Evolutionary conservation across 2,329 filamentous ascomycete genomes (phyloP).

Genomic region (Phialophora expanda): DNA sequence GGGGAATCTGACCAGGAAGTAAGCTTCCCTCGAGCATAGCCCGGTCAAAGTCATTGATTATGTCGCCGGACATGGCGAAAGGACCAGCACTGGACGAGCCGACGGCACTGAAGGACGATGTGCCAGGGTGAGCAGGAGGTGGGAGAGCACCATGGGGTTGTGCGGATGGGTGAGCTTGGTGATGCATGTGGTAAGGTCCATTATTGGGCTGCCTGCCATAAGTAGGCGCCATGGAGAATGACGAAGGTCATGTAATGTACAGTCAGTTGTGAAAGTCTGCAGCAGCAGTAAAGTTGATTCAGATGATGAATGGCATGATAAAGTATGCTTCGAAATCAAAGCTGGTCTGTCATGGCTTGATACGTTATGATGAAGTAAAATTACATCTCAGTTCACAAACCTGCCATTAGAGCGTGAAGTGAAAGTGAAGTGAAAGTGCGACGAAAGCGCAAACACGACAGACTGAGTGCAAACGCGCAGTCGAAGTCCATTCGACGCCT

Average conservation of each 20-base stretch:
- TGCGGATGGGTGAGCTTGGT: conserved; percentile 53
- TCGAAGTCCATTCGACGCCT: neutral
- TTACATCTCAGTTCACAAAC: too few species aligned
- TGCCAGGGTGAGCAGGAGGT: conserved; percentile 67
- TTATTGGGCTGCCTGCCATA: conserved; percentile 64
- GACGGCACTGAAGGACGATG: conserved; percentile 66
- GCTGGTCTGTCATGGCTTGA: too few species aligned
- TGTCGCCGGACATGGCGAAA: conserved; percentile 50
- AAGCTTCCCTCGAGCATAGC: conserved; percentile 57
- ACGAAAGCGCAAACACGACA: too few species aligned
- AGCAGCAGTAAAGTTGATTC: conserved; percentile 15
- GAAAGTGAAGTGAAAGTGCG: too few species aligned
- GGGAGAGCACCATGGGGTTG: conserved; percentile 55
- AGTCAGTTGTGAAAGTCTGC: conserved; percentile 9
- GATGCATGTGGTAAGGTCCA: conserved; percentile 64
- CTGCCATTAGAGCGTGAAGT: too few species aligned
- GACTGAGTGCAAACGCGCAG: too few species aligned
- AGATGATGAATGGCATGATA: conserved; percentile 23
- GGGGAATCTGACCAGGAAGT: conserved; percentile 82
- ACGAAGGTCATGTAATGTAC: too few species aligned
- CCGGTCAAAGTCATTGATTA: conserved; percentile 60
- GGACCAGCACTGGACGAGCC: conserved; percentile 42
- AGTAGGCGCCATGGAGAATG: conserved; percentile 60
- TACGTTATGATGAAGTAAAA: too few species aligned
- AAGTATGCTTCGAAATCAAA: too few species aligned